Evolutionary conservation across 1,284 basidiomycete genomes (phyloP).

Genomic region (Erythrobasidium hasegawianum): DNA sequence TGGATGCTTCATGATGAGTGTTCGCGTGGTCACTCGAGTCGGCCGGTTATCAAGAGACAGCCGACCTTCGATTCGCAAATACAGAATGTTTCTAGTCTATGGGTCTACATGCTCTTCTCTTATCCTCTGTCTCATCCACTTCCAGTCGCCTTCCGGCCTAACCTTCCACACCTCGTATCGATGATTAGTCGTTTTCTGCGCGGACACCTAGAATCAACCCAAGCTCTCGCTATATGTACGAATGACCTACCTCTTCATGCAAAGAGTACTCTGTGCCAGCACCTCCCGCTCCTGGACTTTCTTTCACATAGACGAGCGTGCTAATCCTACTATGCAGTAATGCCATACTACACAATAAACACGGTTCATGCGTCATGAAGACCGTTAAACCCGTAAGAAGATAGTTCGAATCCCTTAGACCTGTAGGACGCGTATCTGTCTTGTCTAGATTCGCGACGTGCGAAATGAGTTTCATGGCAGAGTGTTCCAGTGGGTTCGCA

Average conservation of each 20-base stretch:
- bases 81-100: neutral
- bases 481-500: slow-evolving; percentile 73
- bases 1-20: too few species aligned
- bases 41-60: too few species aligned
- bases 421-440: slow-evolving; percentile 18
- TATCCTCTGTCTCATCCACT: slow-evolving; percentile 4
- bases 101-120: slow-evolving; percentile 16
- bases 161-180: slow-evolving; percentile 49
- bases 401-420: slow-evolving; percentile 53
- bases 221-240: too few species aligned
- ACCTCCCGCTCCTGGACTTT: slow-evolving; percentile 55
- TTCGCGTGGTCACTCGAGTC: too few species aligned
- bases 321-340: slow-evolving; percentile 83
- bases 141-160: slow-evolving; percentile 21
- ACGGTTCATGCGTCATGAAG: slow-evolving; percentile 89
- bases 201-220: neutral
- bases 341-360: slow-evolving; percentile 93
- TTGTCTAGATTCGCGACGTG: slow-evolving; percentile 51
- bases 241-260: slow-evolving; percentile 50
- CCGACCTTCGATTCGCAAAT: too few species aligned
- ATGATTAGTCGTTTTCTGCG: slow-evolving; percentile 45
- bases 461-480: slow-evolving; percentile 71
- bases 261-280: slow-evolving; percentile 56
- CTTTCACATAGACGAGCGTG: slow-evolving; percentile 38
- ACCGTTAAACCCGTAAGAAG: slow-evolving; percentile 74